Conservation (phyloP, 2,329 filamentous ascomycete genomes). For the Byssoonygena ceratinophila region DNA sequence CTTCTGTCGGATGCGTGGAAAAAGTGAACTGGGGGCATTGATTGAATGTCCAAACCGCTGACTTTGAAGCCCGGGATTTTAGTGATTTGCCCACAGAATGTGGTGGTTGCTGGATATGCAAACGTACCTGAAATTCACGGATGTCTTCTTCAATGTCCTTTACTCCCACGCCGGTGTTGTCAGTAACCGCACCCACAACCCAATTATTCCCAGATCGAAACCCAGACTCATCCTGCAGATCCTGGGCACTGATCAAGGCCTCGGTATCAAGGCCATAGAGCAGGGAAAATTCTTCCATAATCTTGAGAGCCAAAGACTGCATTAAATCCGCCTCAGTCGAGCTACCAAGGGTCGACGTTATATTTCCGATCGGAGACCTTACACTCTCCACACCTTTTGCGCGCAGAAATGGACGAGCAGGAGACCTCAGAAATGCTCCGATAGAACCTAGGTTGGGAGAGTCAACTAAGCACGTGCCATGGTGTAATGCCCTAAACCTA, state of each 20-base stretch:
- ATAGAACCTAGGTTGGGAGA: constrained; percentile 65
- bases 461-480: constrained; percentile 76
- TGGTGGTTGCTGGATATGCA: constrained; percentile 2
- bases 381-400: constrained; percentile 87
- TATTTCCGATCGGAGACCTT: constrained; percentile 70
- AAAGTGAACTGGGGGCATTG: constrained; percentile 80
- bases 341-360: constrained; percentile 45
- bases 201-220: constrained; percentile 27
- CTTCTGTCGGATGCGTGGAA: constrained; percentile 49
- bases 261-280: constrained; percentile 50
- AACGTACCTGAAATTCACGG: constrained; percentile 44
- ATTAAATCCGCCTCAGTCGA: constrained; percentile 41
- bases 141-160: constrained; percentile 52
- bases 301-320: constrained; percentile 42
- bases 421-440: constrained; percentile 61
- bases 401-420: constrained; percentile 62
- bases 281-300: constrained; percentile 53
- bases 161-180: constrained; percentile 36
- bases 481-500: constrained; percentile 68
- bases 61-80: constrained; percentile 25
- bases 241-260: constrained; percentile 26
- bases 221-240: constrained; percentile 28
- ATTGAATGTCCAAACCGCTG: constrained; percentile 59
- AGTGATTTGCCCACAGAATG: background rate
- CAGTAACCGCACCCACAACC: constrained; percentile 42